Percentiles rank a stretch among this genome's conserved stretches.
Evolutionary conservation across 257 asterid genomes (phyloP).

Genomic region (Scutellaria barbata): DNA sequence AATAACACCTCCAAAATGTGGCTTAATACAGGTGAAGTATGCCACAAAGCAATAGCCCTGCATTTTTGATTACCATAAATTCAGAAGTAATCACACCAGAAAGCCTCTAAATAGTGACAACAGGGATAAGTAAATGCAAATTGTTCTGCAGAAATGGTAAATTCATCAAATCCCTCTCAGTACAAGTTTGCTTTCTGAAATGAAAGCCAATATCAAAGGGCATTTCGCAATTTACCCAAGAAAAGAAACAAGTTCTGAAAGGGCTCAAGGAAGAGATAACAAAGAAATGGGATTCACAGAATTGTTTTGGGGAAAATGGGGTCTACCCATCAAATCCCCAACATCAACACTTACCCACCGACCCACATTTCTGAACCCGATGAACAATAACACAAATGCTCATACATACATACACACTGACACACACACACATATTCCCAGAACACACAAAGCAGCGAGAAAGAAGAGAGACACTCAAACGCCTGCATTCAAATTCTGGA

Average conservation of each 20-base stretch:
- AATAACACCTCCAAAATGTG: constrained; percentile 41
- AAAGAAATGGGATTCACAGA: constrained; percentile 58
- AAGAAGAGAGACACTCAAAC: background rate
- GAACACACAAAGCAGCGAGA: background rate
- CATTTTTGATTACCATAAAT: constrained; percentile 55
- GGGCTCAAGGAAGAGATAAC: constrained; percentile 46
- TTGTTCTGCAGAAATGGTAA: constrained; percentile 16
- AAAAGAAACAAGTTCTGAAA: constrained; percentile 5
- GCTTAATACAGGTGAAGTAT: constrained; percentile 44
- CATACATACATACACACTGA: background rate
- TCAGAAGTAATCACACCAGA: constrained; percentile 40
- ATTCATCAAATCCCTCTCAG: constrained; percentile 26
- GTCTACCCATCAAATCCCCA: constrained; percentile 45
- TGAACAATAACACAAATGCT: constrained; percentile 19
- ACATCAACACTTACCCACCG: constrained; percentile 27
- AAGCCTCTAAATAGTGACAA: constrained; percentile 29
- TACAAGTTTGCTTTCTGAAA: constrained; percentile 1
- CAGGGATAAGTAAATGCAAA: constrained; percentile 31
- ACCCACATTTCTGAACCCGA: background rate
- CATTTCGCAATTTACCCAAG: constrained; percentile 34
- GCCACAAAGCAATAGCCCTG: constrained; percentile 57
- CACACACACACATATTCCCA: background rate
- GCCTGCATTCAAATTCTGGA: background rate
- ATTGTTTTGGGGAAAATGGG: constrained; percentile 43
- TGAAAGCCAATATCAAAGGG: background rate